A percentile compares a stretch with the other conserved stretches of the same genome.
phyloP scores from a whole-genome alignment of 768 basidiomycete species.

The Rhodosporidiobolus odoratus region DNA sequence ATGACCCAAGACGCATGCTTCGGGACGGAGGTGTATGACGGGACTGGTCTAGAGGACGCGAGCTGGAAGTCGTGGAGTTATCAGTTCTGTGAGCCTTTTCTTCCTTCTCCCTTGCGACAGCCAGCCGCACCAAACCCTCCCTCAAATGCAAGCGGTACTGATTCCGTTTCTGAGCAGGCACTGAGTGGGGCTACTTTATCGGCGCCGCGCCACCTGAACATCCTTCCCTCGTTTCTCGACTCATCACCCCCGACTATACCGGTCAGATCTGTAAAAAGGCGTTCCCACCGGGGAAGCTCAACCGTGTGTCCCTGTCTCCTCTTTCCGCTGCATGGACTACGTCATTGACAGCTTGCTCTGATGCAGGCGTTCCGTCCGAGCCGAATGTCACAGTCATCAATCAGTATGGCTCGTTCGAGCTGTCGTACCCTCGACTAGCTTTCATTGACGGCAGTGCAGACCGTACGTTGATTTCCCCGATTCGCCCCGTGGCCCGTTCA shows the following conservation, averaged over 20 bases:
- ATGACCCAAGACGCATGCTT: constrained; percentile 66
- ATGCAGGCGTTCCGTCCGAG: constrained; percentile 21
- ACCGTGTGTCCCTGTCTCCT: constrained; percentile 1
- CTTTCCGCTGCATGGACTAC: neutral
- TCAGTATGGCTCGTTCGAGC: constrained; percentile 33
- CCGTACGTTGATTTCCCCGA: constrained; percentile 15
- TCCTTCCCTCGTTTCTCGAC: constrained; percentile 72
- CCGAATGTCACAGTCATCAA: constrained; percentile 33
- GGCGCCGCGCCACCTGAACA: constrained; percentile 55
- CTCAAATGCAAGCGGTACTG: neutral
- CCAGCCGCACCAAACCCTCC: no score
- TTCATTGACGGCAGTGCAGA: constrained; percentile 41
- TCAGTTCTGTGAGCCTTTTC: constrained; percentile 48
- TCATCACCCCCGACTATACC: constrained; percentile 67
- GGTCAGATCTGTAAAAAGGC: constrained; percentile 65
- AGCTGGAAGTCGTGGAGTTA: constrained; percentile 80
- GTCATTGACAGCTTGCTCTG: constrained; percentile 39
- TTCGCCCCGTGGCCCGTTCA: neutral
- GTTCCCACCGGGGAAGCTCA: constrained; percentile 41
- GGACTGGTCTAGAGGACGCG: constrained; percentile 59
- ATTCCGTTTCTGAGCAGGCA: constrained; percentile 55
- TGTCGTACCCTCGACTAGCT: constrained; percentile 19
- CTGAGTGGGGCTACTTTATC: constrained; percentile 91
- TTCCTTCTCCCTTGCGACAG: constrained; percentile 9
- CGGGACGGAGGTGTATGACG: constrained; percentile 64